Conservation (phyloP, 176 grass and related monocot genomes). For the Oryza meyeriana region DNA sequence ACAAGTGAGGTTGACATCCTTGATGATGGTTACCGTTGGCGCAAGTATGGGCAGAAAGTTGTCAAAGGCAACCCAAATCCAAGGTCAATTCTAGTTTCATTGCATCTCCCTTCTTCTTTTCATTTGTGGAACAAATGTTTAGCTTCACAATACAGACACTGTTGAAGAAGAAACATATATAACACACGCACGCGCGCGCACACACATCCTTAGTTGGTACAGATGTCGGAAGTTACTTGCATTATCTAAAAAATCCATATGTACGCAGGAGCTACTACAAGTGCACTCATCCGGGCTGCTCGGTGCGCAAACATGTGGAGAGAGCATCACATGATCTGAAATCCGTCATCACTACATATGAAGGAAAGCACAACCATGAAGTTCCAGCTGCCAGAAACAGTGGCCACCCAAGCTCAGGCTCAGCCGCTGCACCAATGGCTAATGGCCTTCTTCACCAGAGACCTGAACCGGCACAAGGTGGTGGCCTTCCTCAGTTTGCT, state of each 20-base stretch:
- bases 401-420: conserved; percentile 29
- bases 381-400: conserved; percentile 68
- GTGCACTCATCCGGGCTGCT: conserved; percentile 36
- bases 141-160: not conserved
- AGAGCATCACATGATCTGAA: conserved; percentile 84
- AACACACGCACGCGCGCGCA: too few relatives aligned
- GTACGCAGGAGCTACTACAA: conserved; percentile 68
- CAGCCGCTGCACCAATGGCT: not conserved
- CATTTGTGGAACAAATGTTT: not conserved
- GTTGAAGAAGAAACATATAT: not conserved
- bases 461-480: conserved; percentile 16
- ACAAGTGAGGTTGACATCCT: conserved; percentile 90
- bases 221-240: not conserved
- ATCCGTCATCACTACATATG: conserved; percentile 83
- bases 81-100: conserved; percentile 43
- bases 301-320: conserved; percentile 71
- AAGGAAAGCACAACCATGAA: conserved; percentile 89
- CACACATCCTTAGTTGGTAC: not conserved
- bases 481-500: conserved; percentile 2
- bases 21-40: conserved; percentile 95
- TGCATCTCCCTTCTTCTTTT: not conserved
- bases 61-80: conserved; percentile 97
- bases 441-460: conserved; percentile 26
- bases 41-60: conserved; percentile 96
- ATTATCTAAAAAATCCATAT: not conserved